Conservation (phyloP, 768 basidiomycete species). For the Rhizopogon roseolus region DNA sequence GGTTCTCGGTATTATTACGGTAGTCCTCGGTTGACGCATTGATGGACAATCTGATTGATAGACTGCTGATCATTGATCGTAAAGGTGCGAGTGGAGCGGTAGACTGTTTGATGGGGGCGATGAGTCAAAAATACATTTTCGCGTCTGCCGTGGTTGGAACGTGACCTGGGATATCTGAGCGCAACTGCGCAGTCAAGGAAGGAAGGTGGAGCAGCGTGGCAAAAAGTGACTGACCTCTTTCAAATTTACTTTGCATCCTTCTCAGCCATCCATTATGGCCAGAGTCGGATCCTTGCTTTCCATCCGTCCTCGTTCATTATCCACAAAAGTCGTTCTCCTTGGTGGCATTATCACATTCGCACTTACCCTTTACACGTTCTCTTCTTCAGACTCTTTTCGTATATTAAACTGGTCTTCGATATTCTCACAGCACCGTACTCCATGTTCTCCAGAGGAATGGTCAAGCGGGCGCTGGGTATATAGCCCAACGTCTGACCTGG, state of each 20-base stretch:
- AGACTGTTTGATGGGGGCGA: too few relatives aligned
- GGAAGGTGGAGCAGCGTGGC: slow-evolving; percentile 1
- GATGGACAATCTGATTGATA: too few relatives aligned
- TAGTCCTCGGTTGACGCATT: too few relatives aligned
- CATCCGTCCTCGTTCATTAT: slow-evolving; percentile 18
- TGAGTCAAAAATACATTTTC: too few relatives aligned
- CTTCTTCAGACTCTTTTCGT: slow-evolving; percentile 14
- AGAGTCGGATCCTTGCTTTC: slow-evolving; percentile 3
- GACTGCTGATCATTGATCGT: too few relatives aligned
- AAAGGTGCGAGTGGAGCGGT: too few relatives aligned
- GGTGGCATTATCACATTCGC: slow-evolving; percentile 21
- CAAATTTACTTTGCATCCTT: not conserved
- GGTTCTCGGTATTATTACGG: too few relatives aligned
- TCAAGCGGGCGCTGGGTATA: slow-evolving; percentile 37
- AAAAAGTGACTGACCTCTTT: not conserved
- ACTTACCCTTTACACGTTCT: slow-evolving; percentile 25
- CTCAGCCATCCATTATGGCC: slow-evolving; percentile 4
- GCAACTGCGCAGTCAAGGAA: too few relatives aligned
- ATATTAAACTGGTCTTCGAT: slow-evolving; percentile 16
- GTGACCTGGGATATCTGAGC: too few relatives aligned
- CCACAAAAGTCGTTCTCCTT: slow-evolving; percentile 19
- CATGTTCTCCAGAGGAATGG: slow-evolving; percentile 32
- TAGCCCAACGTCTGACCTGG: slow-evolving; percentile 29
- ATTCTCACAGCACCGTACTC: slow-evolving; percentile 19
- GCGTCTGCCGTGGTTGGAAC: too few relatives aligned